These are phyloP conservation scores for Kuraishia ogatae DNA, from an alignment of 805 yeast species.

Conservation along the genomic window DNA sequence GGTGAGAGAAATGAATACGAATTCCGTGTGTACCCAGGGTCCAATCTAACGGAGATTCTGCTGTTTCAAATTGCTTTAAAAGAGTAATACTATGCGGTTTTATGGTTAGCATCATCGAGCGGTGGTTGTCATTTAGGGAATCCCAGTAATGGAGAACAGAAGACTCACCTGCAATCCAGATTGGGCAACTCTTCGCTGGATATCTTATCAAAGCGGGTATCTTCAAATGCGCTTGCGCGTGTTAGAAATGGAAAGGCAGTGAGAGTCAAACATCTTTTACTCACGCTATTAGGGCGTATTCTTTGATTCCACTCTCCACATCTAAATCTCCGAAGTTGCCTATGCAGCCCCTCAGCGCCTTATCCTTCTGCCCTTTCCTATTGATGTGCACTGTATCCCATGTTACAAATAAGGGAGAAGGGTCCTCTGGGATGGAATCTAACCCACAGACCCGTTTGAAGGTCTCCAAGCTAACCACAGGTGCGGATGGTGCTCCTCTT, in stretches of 20 bases:
- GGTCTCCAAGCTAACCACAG: constrained; percentile 2
- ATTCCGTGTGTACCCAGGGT: constrained; percentile 77
- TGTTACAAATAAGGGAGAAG: constrained; percentile 74
- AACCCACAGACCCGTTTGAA: constrained; percentile 3
- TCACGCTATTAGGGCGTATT: constrained; percentile 50
- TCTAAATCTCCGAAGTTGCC: constrained; percentile 68
- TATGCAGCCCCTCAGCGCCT: constrained; percentile 76
- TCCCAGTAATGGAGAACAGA: constrained; percentile 18
- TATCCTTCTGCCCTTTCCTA: constrained; percentile 11
- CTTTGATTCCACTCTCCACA: constrained; percentile 47
- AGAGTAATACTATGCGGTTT: constrained; percentile 42
- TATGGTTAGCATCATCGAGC: constrained; percentile 4
- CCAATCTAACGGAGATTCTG: constrained; percentile 61
- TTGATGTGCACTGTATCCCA: constrained; percentile 48
- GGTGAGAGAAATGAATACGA: constrained; percentile 36
- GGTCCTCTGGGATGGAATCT: constrained; percentile 1
- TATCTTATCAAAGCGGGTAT: constrained; percentile 70
- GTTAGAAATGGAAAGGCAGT: neutral
- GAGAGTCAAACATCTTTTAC: constrained; percentile 3
- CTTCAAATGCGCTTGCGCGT: constrained; percentile 53
- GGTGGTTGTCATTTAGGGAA: no score
- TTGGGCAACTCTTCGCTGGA: constrained; percentile 38
- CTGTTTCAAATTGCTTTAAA: constrained; percentile 47
- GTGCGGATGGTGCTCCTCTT: constrained; percentile 1
- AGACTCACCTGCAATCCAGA: constrained; percentile 29